phyloP scores from a whole-genome alignment of 805 yeast genomes.

The Kazachstania martiniae region DNA sequence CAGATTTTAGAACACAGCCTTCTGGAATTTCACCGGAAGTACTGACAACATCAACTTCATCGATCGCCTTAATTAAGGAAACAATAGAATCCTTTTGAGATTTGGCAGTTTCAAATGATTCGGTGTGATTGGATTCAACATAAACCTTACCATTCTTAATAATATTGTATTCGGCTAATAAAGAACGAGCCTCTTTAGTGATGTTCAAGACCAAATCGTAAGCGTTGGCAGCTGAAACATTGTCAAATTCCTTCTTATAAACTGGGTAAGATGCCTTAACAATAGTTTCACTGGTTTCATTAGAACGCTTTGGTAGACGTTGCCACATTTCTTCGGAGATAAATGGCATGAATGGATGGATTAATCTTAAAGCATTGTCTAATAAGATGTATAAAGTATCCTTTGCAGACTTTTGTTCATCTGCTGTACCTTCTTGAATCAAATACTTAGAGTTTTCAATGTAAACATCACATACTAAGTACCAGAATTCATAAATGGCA shows the following conservation, averaged over 20 bases:
- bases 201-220: constrained; percentile 79
- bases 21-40: constrained; percentile 53
- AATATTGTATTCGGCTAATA: constrained; percentile 82
- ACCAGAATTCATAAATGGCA: constrained; percentile 89
- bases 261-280: constrained; percentile 73
- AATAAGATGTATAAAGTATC: constrained; percentile 89
- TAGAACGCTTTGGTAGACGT: constrained; percentile 79
- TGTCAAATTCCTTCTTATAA: constrained; percentile 47
- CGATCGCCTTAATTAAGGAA: constrained; percentile 85
- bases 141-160: constrained; percentile 78
- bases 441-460: constrained; percentile 93
- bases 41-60: constrained; percentile 55
- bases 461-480: constrained; percentile 92
- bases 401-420: constrained; percentile 79
- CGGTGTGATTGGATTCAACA: constrained; percentile 52
- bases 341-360: constrained; percentile 98
- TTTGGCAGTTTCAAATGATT: constrained; percentile 40
- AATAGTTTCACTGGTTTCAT: constrained; percentile 61
- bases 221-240: constrained; percentile 54
- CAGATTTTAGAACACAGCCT: constrained; percentile 82
- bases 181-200: constrained; percentile 84
- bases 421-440: constrained; percentile 82
- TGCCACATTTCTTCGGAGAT: constrained; percentile 98
- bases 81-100: constrained; percentile 80
- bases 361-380: constrained; percentile 82